These are phyloP conservation scores for Suillus bovinus DNA, from an alignment of 768 basidiomycete species.

Conservation along the genomic window DNA sequence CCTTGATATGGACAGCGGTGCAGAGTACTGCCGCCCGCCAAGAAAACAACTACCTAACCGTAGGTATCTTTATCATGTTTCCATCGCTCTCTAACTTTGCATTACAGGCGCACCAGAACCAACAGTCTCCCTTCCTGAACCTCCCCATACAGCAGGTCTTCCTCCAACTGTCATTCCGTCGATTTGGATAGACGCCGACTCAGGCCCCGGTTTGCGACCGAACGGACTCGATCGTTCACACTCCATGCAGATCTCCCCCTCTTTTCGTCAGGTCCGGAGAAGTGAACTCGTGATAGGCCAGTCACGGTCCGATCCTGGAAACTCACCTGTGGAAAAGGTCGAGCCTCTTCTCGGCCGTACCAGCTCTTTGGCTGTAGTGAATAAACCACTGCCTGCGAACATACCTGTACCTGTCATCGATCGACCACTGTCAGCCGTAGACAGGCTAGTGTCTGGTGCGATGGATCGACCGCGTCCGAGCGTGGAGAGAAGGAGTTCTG, in stretches of 20 bases:
- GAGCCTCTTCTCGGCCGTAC: not conserved
- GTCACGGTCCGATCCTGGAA: constrained; percentile 11
- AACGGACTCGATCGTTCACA: constrained; percentile 23
- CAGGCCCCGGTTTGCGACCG: constrained; percentile 13
- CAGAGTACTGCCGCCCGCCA: constrained; percentile 33
- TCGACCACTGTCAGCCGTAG: constrained; percentile 27
- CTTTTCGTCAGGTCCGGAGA: constrained; percentile 17
- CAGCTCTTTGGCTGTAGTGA: not conserved
- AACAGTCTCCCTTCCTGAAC: constrained; percentile 15
- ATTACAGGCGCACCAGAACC: constrained; percentile 20
- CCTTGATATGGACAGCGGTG: constrained; percentile 36
- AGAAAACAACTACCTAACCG: constrained; percentile 19
- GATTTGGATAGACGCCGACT: constrained; percentile 51
- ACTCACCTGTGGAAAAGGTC: constrained; percentile 1
- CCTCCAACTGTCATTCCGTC: constrained; percentile 39
- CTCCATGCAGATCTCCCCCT: constrained; percentile 23
- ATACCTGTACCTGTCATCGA: constrained; percentile 1
- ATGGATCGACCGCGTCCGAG: constrained; percentile 18
- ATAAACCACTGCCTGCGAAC: not conserved
- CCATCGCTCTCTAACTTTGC: not conserved
- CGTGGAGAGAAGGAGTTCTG: constrained; percentile 30
- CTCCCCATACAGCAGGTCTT: constrained; percentile 22
- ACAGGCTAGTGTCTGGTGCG: constrained; percentile 18
- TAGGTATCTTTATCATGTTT: constrained; percentile 2
- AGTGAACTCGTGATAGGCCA: constrained; percentile 31